These are phyloP conservation scores for Podospora comata DNA, from an alignment of 495 filamentous ascomycete genomes.

Conservation along the genomic window DNA sequence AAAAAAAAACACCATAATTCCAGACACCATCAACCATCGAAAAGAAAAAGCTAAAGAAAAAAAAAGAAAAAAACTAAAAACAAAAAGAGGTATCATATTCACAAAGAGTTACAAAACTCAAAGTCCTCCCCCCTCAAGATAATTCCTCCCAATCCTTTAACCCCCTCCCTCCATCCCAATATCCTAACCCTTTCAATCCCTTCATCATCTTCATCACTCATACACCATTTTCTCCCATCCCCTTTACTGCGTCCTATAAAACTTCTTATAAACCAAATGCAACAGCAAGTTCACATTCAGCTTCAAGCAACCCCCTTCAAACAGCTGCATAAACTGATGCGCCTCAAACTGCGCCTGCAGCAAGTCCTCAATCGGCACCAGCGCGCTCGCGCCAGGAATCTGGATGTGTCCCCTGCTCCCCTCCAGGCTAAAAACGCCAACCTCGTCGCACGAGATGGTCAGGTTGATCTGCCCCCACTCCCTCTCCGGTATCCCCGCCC, in stretches of 20 bases:
- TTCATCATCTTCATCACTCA: not conserved
- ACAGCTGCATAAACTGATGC: conserved; percentile 89
- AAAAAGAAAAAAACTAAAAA: conserved; percentile 4
- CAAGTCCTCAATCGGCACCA: conserved; percentile 88
- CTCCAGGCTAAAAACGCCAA: conserved; percentile 91
- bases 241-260: conserved; percentile 75
- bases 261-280: conserved; percentile 96
- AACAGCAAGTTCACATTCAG: conserved; percentile 94
- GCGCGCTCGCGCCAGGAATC: conserved; percentile 88
- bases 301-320: conserved; percentile 72
- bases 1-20: not conserved
- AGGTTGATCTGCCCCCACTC: conserved; percentile 91
- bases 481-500: conserved; percentile 78
- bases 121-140: not conserved
- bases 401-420: conserved; percentile 90
- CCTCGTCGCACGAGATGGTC: conserved; percentile 89
- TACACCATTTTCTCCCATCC: not conserved
- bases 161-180: not conserved
- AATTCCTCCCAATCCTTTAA: not conserved
- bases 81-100: conserved; percentile 13
- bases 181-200: not conserved
- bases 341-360: conserved; percentile 97
- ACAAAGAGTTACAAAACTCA: not conserved
- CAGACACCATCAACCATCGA: not conserved
- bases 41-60: not conserved